These are phyloP conservation scores for Musa balbisiana DNA, from an alignment of 202 grass and related monocot species.

Conservation along the genomic window DNA sequence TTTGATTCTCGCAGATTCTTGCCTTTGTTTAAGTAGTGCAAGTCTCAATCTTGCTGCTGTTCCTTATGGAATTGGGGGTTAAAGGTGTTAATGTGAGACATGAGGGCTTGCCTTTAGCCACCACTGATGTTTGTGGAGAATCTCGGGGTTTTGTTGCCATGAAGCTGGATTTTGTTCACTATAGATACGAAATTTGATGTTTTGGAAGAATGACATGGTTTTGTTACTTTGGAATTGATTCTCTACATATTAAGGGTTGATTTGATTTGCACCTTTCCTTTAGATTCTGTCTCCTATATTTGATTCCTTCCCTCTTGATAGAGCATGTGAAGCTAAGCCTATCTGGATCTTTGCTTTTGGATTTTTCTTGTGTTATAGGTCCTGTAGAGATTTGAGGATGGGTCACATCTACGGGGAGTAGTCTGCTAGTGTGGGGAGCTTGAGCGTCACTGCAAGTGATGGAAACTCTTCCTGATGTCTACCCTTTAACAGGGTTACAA, in stretches of 20 bases:
- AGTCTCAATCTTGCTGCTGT: not conserved
- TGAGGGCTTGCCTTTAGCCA: not conserved
- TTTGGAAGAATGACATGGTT: not conserved
- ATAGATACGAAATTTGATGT: not conserved
- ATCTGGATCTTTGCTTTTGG: too few relatives aligned
- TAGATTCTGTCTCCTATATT: not conserved
- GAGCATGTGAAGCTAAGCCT: not conserved
- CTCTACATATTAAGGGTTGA: not conserved
- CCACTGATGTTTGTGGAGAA: not conserved
- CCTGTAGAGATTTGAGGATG: not conserved
- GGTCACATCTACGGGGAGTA: not conserved
- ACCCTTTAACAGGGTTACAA: constrained; percentile 57
- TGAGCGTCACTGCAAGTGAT: constrained; percentile 13
- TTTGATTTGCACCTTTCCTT: not conserved
- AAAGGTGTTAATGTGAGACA: not conserved
- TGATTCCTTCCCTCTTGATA: not conserved
- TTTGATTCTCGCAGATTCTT: not conserved
- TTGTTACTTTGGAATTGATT: not conserved
- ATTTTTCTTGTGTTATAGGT: not conserved
- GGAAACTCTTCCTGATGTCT: constrained; percentile 49
- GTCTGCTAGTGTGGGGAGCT: not conserved
- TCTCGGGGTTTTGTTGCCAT: not conserved
- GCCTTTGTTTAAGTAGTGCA: not conserved
- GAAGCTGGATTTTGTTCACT: not conserved
- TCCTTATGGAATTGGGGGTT: not conserved